A percentile compares a stretch with the other conserved stretches of the same genome.
These are phyloP conservation scores for Teratosphaeria destructans DNA, from an alignment of 2,329 filamentous ascomycete genomes.

Conservation along the genomic window DNA sequence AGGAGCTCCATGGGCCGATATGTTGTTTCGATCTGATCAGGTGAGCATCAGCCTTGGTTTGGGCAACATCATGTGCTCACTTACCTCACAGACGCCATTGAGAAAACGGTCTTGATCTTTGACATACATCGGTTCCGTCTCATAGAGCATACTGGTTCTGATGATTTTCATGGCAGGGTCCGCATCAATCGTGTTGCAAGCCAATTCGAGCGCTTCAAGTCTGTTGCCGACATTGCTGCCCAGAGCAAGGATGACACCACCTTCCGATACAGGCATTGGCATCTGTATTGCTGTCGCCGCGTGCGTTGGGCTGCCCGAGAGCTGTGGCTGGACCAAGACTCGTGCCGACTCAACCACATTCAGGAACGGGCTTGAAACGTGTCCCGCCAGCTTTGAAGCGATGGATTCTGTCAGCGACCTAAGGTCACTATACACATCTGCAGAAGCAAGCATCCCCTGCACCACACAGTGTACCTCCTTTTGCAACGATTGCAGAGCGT, in stretches of 20 bases:
- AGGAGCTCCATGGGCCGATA: constrained; percentile 66
- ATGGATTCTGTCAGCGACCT: neutral
- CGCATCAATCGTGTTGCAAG: constrained; percentile 64
- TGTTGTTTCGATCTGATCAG: constrained; percentile 62
- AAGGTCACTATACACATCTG: neutral
- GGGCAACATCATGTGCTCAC: constrained; percentile 16
- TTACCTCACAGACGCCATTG: constrained; percentile 85
- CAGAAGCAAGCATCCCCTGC: neutral
- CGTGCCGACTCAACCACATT: neutral
- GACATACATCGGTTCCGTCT: constrained; percentile 96
- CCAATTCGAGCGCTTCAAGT: constrained; percentile 72
- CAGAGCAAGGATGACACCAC: constrained; percentile 31
- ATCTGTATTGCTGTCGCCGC: neutral
- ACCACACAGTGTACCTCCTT: neutral
- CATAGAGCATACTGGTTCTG: constrained; percentile 80
- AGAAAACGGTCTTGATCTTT: constrained; percentile 78
- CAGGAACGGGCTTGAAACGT: neutral
- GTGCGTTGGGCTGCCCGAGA: neutral
- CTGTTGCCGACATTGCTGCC: constrained; percentile 90
- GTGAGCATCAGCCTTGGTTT: neutral
- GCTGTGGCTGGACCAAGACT: neutral
- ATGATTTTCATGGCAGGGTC: constrained; percentile 59
- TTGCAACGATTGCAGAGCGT: neutral
- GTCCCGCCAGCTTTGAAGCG: neutral
- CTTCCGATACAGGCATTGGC: neutral